Evolutionary conservation across 2,329 filamentous ascomycete genomes (phyloP), one percentile per base, ranked within the genome.

Genomic region (Achaetomium macrosporum): DNA sequence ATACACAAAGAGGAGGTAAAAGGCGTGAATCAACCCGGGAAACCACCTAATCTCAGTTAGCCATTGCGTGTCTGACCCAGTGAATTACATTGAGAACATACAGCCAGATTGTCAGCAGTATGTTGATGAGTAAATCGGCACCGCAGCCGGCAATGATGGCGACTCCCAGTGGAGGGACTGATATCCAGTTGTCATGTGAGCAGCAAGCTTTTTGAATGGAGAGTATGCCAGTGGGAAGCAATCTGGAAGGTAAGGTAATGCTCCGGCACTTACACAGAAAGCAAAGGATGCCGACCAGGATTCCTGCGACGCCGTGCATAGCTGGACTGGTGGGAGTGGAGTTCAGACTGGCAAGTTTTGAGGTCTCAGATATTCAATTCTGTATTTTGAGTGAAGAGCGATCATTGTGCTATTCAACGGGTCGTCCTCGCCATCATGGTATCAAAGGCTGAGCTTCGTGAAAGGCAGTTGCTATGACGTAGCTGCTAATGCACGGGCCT

Each of bases 1-100:
- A 73, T 91, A 95, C 57, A 95, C 76, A 67, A 90, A 95, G 69
- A 90, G 83, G 56, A 90, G 61, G 67, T 91, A 93, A 68, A 91
- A 90, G 41, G 87, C 87, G 66, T 90, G 84, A 40, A 92, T 79
- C 60, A 90, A 84, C 8, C 88, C 89, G 0, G 88, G 88, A 47
- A 93, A 70, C 67, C 85, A 88, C n/a, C 81, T 82, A 54, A 30
- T 17, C 4, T 36, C 37, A 30, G 29, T 44, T 25, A 37, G 44
- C 15, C 25, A 12, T n/a, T 2, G 2, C 15, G 13, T n/a, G n/a
- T n/a, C n/a, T 37, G 13, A 15, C 35, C 35, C 15, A 16, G 13
- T 8, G 15, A n/a, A 13, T 35, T 11, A 35, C 11, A 12, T 15
- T 9, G 33, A 47, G 37, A 31, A 40, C 76, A 53, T 66, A 81